Conservation (phyloP, 1,284 basidiomycete species). For the Sanghuangporus baumii region DNA sequence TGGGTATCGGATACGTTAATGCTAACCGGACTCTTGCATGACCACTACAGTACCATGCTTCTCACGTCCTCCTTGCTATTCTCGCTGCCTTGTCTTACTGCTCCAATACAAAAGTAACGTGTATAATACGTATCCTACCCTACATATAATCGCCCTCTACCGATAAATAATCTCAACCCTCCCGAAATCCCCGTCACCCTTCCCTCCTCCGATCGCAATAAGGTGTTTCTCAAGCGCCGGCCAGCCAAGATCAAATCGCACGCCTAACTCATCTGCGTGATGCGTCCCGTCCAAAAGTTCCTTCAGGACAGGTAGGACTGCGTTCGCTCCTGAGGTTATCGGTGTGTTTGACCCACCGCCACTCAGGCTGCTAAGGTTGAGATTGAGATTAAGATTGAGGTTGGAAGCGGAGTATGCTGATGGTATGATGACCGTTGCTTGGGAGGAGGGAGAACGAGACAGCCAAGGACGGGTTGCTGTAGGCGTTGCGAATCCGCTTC, state of each 20-base stretch:
- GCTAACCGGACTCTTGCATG: constrained; percentile 68
- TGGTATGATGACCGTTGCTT: constrained; percentile 26
- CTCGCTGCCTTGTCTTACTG: not conserved
- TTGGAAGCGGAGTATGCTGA: constrained; percentile 20
- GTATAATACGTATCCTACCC: not conserved
- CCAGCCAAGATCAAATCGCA: constrained; percentile 81
- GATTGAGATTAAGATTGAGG: constrained; percentile 7
- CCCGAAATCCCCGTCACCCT: constrained; percentile 42
- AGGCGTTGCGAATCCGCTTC: constrained; percentile 22
- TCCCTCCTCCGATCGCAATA: constrained; percentile 52
- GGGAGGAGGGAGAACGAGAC: constrained; percentile 39
- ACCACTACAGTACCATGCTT: constrained; percentile 17
- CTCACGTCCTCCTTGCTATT: not conserved
- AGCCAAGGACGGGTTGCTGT: constrained; percentile 36
- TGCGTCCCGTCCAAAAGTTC: constrained; percentile 79
- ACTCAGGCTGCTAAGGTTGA: not conserved
- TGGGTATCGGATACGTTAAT: constrained; percentile 74
- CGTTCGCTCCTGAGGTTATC: constrained; percentile 12
- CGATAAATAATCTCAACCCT: constrained; percentile 47
- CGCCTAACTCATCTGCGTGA: constrained; percentile 87
- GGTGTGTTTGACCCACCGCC: not conserved
- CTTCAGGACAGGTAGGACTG: constrained; percentile 54
- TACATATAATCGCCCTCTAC: constrained; percentile 18
- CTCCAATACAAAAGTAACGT: too few relatives aligned
- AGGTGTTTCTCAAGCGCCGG: constrained; percentile 76